Base-by-base conservation (phyloP, 2,329 filamentous ascomycete genomes). In the Botryotinia narcissicola region DNA sequence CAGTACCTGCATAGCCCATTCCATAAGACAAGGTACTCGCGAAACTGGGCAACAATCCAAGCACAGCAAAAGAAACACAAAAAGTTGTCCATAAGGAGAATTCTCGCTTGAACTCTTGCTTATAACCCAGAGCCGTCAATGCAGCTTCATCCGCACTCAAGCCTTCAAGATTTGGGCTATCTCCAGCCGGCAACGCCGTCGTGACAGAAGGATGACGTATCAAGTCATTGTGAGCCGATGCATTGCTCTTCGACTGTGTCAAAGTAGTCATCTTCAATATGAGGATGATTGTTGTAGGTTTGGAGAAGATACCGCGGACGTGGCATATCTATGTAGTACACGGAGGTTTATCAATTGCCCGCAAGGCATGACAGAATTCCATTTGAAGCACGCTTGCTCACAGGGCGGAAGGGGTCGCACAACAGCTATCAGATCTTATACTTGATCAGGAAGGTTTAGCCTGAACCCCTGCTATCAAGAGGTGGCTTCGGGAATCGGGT, bases 61-160 rank as follows among this genome's bases (percentile, higher is more conserved):
- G 83, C 18, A 93, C 91, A 10, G 92, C 91, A 80, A 93, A 93
- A 72, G 87, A 90, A 59, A 93, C 91, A 77, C 90, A 92, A 80
- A 93, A 93, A 0, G 90, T 92, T 9, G 91, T 92, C 87, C 91
- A 93, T 22, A 93, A 83, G 3, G 87, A 90, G 80, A 94, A 93
- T 78, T 93, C 91, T 78, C 92, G 86, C 82, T 84, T 84, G 79
- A 85, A 85, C 73, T 85, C 84, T 72, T 85, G 85, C 77, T 84
- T 86, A 77, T 87, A 87, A 66, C 90, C 90, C 37, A 92, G 83
- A 1, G 89, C 87, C 3, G 87, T 88, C 8, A 92, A 83, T 1
- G 86, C 86, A 72, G 90, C 88, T 76, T 91, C 89, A 78, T 91
- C 90, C 7, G 84, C 82, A 59, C 81, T 82, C 78, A 86, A 84